A percentile compares a stretch with the other conserved stretches of the same genome.
phyloP scores from a whole-genome alignment of 1,139 yeast genomes.

The Saccharomyces hybrid region DNA sequence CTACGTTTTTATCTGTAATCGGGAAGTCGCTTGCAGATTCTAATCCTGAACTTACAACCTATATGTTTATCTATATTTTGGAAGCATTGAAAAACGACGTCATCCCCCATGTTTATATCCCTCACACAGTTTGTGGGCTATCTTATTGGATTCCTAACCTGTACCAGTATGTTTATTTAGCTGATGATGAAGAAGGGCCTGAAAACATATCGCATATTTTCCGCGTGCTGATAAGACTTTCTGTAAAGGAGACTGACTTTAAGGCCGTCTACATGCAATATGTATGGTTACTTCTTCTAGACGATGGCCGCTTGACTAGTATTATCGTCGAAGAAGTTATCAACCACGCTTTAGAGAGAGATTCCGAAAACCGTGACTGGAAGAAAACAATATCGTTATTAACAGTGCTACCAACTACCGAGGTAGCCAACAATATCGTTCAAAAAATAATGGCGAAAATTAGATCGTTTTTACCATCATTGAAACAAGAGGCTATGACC shows the following conservation, averaged over 20 bases:
- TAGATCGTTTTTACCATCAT: slow-evolving; percentile 44
- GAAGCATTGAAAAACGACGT: slow-evolving; percentile 23
- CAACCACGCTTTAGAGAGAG: slow-evolving; percentile 66
- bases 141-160: slow-evolving; percentile 78
- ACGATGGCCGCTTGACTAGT: slow-evolving; percentile 52
- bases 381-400: slow-evolving; percentile 53
- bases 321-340: slow-evolving; percentile 66
- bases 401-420: slow-evolving; percentile 60
- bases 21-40: slow-evolving; percentile 48
- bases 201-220: slow-evolving; percentile 55
- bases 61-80: slow-evolving; percentile 23
- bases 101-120: slow-evolving; percentile 19
- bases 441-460: slow-evolving; percentile 42
- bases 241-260: slow-evolving; percentile 38
- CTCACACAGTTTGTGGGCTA: slow-evolving; percentile 41
- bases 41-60: slow-evolving; percentile 54
- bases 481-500: slow-evolving; percentile 42
- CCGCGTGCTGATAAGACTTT: slow-evolving; percentile 54
- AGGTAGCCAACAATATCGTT: slow-evolving; percentile 62
- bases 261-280: slow-evolving; percentile 47
- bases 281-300: slow-evolving; percentile 64
- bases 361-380: slow-evolving; percentile 68
- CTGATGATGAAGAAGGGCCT: slow-evolving; percentile 50
- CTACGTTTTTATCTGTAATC: slow-evolving; percentile 53
- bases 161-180: slow-evolving; percentile 48